Base-by-base conservation (phyloP, 371 early-diverging fungal species). In the Dentiscutata heterogama region DNA sequence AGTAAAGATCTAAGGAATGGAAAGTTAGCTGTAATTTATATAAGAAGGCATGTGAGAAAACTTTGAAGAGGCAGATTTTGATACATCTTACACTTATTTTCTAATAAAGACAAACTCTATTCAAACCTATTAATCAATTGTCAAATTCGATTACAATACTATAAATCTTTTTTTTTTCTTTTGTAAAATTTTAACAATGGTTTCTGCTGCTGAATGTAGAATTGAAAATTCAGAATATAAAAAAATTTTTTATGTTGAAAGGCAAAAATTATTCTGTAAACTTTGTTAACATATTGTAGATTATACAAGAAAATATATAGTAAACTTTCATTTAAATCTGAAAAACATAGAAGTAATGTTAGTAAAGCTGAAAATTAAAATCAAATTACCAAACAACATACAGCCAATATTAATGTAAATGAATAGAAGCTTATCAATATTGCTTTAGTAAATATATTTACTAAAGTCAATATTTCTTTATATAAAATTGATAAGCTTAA, bases 241-340 rank as follows among this genome's bases (percentile, higher is more conserved):
- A 42, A 68, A 20, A 42, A 20, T n/a, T 68, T 68, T 68, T 16
- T 68, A 68, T 22, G 46, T 42, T 68, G 42, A 68, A 39, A 18
- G 18, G 13, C 16, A 16, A n/a, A 68, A 68, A 20, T 42, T 68
- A 42, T 68, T 42, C 39, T 68, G 68, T 14, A 11, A 39, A 20
- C 20, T n/a, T 42, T 68, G 68, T n/a, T 5, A 42, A 68, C 14
- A n/a, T 35, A 20, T 46, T 64, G 10, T 68, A 22, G 68, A 68
- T 20, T n/a, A 68, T 68, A 68, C 27, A n/a, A 16, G n/a, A 42
- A 42, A 42, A 42, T 1, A 5, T 1, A 46, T 6, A n/a, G 10
- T 68, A 39, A 20, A 68, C 8, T 20, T 7, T n/a, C 68, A 68
- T 68, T 68, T 68, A 68, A 42, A 68, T 16, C 10, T 20, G 39